phyloP scores from a whole-genome alignment of 441 rosid genomes.

The Flueggea neowawraea region DNA sequence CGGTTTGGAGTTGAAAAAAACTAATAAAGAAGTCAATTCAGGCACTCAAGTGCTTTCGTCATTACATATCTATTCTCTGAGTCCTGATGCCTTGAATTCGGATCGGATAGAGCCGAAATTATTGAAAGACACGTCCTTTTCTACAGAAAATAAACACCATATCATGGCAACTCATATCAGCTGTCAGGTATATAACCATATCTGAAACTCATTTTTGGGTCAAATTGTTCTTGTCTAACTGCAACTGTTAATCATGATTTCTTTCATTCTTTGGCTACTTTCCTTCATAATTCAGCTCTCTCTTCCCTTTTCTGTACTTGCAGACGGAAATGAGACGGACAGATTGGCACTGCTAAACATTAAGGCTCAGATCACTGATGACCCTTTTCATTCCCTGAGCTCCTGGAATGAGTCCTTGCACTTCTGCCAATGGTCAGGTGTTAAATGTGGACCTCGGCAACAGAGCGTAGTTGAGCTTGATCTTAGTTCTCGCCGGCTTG shows the following conservation, averaged over 20 bases:
- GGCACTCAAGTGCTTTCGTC: no score
- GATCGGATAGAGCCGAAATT: no score
- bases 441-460: conserved; percentile 10
- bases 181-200: no score
- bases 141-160: no score
- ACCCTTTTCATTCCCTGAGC: conserved; percentile 5
- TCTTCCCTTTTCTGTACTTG: background rate
- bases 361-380: conserved; percentile 8
- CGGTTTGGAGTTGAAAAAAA: no score
- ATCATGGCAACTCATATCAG: no score
- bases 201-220: no score
- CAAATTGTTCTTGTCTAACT: background rate
- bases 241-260: background rate
- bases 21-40: no score
- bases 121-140: no score
- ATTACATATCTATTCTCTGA: no score
- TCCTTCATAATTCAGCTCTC: background rate
- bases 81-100: no score
- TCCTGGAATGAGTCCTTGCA: conserved; percentile 10
- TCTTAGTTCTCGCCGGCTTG: background rate
- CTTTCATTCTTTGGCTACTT: background rate
- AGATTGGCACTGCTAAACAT: conserved; percentile 1
- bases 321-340: conserved; percentile 5
- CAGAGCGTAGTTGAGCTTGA: conserved; percentile 9
- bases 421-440: conserved; percentile 17